Evolutionary conservation across 495 filamentous ascomycete genomes (phyloP).

Genomic region (Podospora didyma): DNA sequence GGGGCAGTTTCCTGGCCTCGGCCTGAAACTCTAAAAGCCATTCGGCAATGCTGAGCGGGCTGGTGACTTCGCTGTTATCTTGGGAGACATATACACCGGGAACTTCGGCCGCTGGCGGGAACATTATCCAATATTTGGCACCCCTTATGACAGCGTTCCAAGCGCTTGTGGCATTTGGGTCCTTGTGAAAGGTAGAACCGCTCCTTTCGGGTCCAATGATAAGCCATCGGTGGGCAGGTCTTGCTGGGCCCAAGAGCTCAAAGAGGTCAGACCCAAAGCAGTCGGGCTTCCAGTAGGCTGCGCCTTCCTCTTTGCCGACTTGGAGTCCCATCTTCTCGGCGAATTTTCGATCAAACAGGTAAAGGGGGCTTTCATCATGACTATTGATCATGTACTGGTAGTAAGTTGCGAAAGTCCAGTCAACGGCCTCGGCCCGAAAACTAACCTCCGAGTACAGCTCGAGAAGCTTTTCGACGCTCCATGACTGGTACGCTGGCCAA

Average conservation of each 20-base stretch:
- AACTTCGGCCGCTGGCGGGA: constrained; percentile 56
- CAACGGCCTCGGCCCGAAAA: constrained; percentile 91
- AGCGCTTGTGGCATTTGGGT: constrained; percentile 66
- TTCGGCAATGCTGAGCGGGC: constrained; percentile 91
- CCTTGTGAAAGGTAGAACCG: constrained; percentile 94
- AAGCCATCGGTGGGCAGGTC: constrained; percentile 89
- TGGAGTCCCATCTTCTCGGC: constrained; percentile 79
- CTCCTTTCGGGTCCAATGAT: constrained; percentile 87
- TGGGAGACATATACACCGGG: constrained; percentile 90
- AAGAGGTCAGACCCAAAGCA: constrained; percentile 92
- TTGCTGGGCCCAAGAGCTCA: constrained; percentile 68
- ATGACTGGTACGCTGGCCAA: constrained; percentile 76
- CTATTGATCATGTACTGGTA: constrained; percentile 78
- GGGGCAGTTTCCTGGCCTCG: constrained; percentile 73
- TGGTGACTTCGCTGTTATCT: constrained; percentile 92
- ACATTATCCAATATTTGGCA: constrained; percentile 97
- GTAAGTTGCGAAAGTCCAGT: constrained; percentile 82
- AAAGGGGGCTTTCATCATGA: constrained; percentile 84
- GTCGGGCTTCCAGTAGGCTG: constrained; percentile 75
- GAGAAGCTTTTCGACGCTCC: constrained; percentile 65
- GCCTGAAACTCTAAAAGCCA: constrained; percentile 90
- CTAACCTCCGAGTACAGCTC: constrained; percentile 57
- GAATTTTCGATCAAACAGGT: constrained; percentile 86
- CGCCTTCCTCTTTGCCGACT: constrained; percentile 50
- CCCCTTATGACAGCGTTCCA: constrained; percentile 95